Evolutionary conservation across 75 land plant genomes (phyloP), one percentile per base, ranked within the genome.

Genomic region (Pinus tabuliformis): DNA sequence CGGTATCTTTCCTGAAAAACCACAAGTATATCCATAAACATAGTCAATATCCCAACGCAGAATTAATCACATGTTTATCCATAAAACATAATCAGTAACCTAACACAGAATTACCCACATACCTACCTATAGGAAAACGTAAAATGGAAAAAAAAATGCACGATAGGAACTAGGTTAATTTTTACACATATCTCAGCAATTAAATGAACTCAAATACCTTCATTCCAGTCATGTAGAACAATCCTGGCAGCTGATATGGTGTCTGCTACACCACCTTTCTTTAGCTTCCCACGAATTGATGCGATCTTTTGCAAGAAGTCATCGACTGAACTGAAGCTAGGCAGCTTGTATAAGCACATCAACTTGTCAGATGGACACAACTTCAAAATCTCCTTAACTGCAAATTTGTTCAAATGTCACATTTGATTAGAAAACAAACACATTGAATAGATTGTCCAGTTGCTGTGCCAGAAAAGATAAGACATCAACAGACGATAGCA

Each of bases 221-320:
- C 92, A 86, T 97, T 97, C 99, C 99, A 97, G 71, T 97, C 98
- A 77, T 89, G 95, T 78, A 97, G 81, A 58, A 97, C 91, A 20
- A 97, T 90, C 64, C 91, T 91, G 26, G 99, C 97, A 77, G 95
- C 89, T 76, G 98, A 92, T 54, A 73, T 86, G 74, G 83, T 76
- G 79, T 97, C 99, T 58, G 89, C 80, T 12, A 86, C 64, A 63
- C 99, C 99, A 77, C 99, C 99, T 65, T 96, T 96, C 66, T 96
- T 93, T 12, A 95, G 80, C 73, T 89, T 96, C 17, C 98, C 99
- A 87, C 95, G 93, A 39, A 91, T 77, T 42, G 81, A 86, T 56
- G 95, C 99, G 33, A 97, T 86, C 52, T 90, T 89, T 78, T 85
- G 93, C 61, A 97, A 90, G 78, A 97, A 97, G 37, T 92, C 95